Evolutionary conservation across 352 stramenopile genomes (phyloP), one percentile per base, ranked within the genome.

Genomic region (Peronospora destructor): DNA sequence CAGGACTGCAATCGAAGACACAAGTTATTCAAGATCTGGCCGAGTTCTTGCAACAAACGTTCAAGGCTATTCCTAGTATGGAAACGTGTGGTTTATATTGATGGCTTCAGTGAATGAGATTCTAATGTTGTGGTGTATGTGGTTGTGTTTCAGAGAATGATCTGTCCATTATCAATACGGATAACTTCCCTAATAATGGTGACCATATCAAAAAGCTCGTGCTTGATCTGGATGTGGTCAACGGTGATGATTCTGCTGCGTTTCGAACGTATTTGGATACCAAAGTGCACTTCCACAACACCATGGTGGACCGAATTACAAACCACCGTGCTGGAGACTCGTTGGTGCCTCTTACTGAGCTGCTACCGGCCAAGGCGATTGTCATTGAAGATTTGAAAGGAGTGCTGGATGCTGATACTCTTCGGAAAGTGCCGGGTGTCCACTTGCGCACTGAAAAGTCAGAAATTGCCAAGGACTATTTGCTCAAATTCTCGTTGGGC

Each of bases 271-370:
- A 81, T 47, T n/a, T 91, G 25, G 44, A 48, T 1, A 11, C 39
- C 8, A 71, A 82, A 0, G 76, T 91, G 37, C 52, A 70, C 11
- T 91, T 91, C 45, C 83, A 93, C 64, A 91, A 89, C 49, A 87
- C 80, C 6, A 91, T 91, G 76, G 83, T 93, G 6, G 83, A 93
- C 41, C 66, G 83, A 13, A 59, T 93, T 14, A 87, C 76, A 26
- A 68, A 61, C 1, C 72, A 85, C 45, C 70, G 83, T 2, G 45
- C 41, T 3, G 56, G 53, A 4, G 61, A 86, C 48, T 16, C 55
- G 6, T 42, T 87, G 2, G 70, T 93, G 37, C 83, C 83, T 21
- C 53, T 69, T 8, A 71, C 75, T 0, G 83, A 93, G 59, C 75
- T 76, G 2, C 63, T 61, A 38, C 83, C 83, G 41, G 46, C 53